Evolutionary conservation across 2,329 filamentous ascomycete genomes (phyloP).

Genomic region (Nemania sp.): DNA sequence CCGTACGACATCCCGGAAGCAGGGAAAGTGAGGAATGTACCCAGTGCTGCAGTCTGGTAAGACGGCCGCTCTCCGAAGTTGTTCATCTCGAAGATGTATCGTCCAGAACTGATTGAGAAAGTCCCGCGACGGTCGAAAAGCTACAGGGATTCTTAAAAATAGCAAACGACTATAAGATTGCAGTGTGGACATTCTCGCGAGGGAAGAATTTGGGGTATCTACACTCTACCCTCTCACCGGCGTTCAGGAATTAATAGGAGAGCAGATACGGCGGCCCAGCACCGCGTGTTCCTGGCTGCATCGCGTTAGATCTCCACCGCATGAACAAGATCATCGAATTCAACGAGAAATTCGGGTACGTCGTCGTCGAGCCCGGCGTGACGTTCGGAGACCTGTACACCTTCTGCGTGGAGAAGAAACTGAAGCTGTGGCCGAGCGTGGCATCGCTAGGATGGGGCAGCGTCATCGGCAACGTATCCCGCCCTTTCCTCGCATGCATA

Average conservation of each 20-base stretch:
- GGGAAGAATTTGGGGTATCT: slow-evolving; percentile 48
- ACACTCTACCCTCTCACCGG: neutral
- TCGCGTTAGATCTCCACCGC: slow-evolving; percentile 50
- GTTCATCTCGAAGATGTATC: neutral
- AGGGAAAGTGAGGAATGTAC: slow-evolving; percentile 44
- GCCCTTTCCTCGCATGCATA: neutral
- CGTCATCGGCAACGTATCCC: slow-evolving; percentile 51
- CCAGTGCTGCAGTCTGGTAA: slow-evolving; percentile 48
- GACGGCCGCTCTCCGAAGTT: neutral
- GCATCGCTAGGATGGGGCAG: slow-evolving; percentile 54
- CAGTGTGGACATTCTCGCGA: slow-evolving; percentile 37
- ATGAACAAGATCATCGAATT: slow-evolving; percentile 51
- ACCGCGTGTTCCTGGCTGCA: slow-evolving; percentile 48
- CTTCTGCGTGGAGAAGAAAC: slow-evolving; percentile 44
- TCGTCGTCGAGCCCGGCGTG: slow-evolving; percentile 51
- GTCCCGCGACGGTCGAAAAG: slow-evolving; percentile 39
- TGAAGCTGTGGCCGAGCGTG: slow-evolving; percentile 51
- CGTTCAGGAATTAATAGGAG: neutral
- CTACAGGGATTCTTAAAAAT: slow-evolving; percentile 41
- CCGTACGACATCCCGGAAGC: slow-evolving; percentile 50
- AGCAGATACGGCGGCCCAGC: slow-evolving; percentile 53
- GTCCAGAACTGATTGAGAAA: slow-evolving; percentile 16
- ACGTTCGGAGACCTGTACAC: slow-evolving; percentile 50
- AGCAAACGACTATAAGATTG: slow-evolving; percentile 35
- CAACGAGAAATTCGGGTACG: slow-evolving; percentile 47